Evolutionary conservation across 2,329 filamentous ascomycete genomes (phyloP), one percentile per base, ranked within the genome.

Genomic region (Neofusicoccum umdonicola): DNA sequence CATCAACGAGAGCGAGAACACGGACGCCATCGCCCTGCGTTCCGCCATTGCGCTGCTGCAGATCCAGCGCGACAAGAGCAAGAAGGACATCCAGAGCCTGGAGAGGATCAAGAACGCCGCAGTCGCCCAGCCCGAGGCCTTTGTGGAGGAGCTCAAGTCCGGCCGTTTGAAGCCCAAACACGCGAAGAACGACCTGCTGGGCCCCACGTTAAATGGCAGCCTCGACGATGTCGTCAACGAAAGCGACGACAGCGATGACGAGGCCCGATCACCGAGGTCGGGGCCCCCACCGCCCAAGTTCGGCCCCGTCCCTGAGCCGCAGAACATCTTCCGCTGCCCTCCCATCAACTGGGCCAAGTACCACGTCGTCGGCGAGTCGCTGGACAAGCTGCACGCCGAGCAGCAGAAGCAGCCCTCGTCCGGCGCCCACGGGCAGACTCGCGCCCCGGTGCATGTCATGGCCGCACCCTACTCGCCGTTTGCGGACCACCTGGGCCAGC

Each of bases 301-400:
- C 80, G 81, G 85, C 2, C 80, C 79, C 17, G 85, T 97, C 13
- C 93, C 93, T 0, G 85, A 84, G 13, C 87, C 91, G 6, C 94
- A 97, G 76, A 90, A 90, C 69, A 82, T 98, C 0, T 89, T 96
- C 31, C 88, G 93, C 45, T 92, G 89, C 79, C 94, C 94, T 8
- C 90, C 92, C 8, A 89, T 98, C 72, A 97, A 97, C 80, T 98
- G 94, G 94, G 87, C 88, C 12, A 93, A 97, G 74, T 98, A 98
- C 76, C 91, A 92, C 70, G 84, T 97, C n/a, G 88, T 95, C 3
- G 93, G 92, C 56, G 89, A 91, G 66, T 87, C 91, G 1, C 82
- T 97, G 41, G 92, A 97, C 76, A 90, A 88, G 74, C 82, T 97
- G 68, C 93, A 97, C 75, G 85, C 87, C 58, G 91, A 96, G 72